Base-by-base conservation (phyloP, 805 yeast species). In the Ogataea siamensis region DNA sequence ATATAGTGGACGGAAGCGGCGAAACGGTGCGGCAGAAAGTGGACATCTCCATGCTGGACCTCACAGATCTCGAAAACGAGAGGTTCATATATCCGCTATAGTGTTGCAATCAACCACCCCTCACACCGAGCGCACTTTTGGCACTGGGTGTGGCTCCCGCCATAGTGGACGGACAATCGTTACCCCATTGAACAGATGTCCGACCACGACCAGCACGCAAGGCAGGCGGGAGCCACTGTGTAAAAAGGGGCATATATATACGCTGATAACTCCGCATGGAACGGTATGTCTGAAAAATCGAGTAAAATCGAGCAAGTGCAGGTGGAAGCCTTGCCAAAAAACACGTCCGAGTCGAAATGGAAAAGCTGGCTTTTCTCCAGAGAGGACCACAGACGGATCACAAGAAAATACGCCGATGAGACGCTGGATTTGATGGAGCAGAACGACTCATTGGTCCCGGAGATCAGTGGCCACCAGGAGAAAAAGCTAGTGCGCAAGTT, bases 61-160 rank as follows among this genome's bases (percentile, higher is more conserved):
- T 74, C 26, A 77, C 83, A 2, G 82, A 76, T 47, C 53, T 68
- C 19, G 77, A 76, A 43, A 76, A 75, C 50, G 60, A 69, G 45
- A 53, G 62, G 15, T 76, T 75, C n/a, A 8, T 22, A 22, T 22
- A 13, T 22, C 25, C 13, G 25, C 25, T 22, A n/a, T n/a, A n/a
- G n/a, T n/a, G n/a, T n/a, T n/a, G n/a, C n/a, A n/a, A n/a, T n/a
- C n/a, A n/a, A n/a, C 25, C 25, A 22, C 25, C 10, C 25, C 25
- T 22, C 25, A 7, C 25, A 11, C 25, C 25, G 5, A 2, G 3
- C 13, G 12, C 9, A n/a, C 25, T 22, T n/a, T 11, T 7, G 12
- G 5, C 7, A 9, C 5, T 11, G 12, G n/a, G 25, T 22, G 25
- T 22, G 25, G 25, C 25, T 22, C 25, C 2, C 13, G 25, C 25